Conservation (phyloP, 192 early-diverging fungal genomes). For the Entomortierella lignicola region DNA sequence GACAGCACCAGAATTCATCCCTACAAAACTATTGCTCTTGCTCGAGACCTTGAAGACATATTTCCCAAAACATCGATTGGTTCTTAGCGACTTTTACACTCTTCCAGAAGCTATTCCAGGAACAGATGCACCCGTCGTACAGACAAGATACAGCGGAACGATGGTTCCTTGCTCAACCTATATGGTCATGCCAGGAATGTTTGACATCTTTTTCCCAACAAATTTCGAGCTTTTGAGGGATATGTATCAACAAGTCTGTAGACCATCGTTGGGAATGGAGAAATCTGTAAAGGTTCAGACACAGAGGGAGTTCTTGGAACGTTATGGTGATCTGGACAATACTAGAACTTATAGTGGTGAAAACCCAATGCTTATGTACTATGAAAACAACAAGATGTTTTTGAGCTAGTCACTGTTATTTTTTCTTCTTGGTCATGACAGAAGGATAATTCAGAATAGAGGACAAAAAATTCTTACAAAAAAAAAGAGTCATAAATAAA, state of each 20-base stretch:
- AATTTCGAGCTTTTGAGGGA: conserved; percentile 89
- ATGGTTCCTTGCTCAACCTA: conserved; percentile 98
- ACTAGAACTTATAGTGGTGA: conserved; percentile 89
- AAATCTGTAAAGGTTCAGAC: conserved; percentile 69
- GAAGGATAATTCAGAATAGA: background rate
- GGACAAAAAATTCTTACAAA: background rate
- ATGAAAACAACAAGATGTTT: conserved; percentile 87
- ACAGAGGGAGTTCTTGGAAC: conserved; percentile 83
- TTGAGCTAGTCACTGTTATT: conserved; percentile 62
- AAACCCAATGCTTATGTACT: conserved; percentile 95
- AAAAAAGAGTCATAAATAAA: background rate
- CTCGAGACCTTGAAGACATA: conserved; percentile 78
- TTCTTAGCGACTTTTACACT: conserved; percentile 90
- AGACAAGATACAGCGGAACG: conserved; percentile 87
- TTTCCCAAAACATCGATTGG: conserved; percentile 89
- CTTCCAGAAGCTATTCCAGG: conserved; percentile 89
- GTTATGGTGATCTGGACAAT: conserved; percentile 78
- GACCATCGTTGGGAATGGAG: conserved; percentile 50
- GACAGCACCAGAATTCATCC: conserved; percentile 88
- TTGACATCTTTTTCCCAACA: conserved; percentile 99
- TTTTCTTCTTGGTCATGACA: too few relatives aligned
- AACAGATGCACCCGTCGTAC: conserved; percentile 91
- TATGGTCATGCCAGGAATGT: conserved; percentile 97
- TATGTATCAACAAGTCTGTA: conserved; percentile 80
- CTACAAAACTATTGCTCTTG: conserved; percentile 83